These are phyloP conservation scores for Dendrobium officinale DNA, from an alignment of 106 monocot species.

Conservation along the genomic window DNA sequence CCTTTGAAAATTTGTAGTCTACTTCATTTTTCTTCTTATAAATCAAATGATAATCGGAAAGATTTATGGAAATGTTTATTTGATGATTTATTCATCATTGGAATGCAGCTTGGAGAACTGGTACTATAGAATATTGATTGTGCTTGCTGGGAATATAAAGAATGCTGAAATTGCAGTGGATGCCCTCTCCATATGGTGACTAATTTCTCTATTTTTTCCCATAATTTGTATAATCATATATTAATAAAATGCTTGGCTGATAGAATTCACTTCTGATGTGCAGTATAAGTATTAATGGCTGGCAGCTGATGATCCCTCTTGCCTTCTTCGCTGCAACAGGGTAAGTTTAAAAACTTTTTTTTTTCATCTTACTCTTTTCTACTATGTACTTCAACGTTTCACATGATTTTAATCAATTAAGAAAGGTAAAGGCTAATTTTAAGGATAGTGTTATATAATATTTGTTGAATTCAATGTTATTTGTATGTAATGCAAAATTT, in stretches of 20 bases:
- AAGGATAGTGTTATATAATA: too few species aligned
- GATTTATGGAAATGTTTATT: too few species aligned
- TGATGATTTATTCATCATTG: background rate
- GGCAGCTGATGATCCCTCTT: constrained; percentile 89
- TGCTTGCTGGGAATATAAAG: constrained; percentile 52
- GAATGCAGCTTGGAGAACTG: constrained; percentile 74
- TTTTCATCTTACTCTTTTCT: too few species aligned
- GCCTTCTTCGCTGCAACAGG: constrained; percentile 83
- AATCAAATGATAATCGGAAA: too few species aligned
- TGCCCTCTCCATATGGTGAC: constrained; percentile 73
- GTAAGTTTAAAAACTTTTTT: constrained; percentile 13
- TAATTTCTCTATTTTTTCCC: background rate
- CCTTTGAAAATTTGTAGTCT: too few species aligned
- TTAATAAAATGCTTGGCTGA: too few species aligned
- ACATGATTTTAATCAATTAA: too few species aligned
- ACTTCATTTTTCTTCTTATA: too few species aligned
- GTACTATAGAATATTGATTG: constrained; percentile 58
- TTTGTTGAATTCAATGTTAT: too few species aligned
- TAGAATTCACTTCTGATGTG: background rate
- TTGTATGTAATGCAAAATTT: too few species aligned
- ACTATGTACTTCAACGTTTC: too few species aligned
- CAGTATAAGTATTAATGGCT: constrained; percentile 84
- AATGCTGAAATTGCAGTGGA: constrained; percentile 65
- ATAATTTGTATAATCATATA: background rate
- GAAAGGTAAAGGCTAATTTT: too few species aligned